Conservation (phyloP, 1,284 basidiomycete species). For the Cryptococcus sp. region DNA sequence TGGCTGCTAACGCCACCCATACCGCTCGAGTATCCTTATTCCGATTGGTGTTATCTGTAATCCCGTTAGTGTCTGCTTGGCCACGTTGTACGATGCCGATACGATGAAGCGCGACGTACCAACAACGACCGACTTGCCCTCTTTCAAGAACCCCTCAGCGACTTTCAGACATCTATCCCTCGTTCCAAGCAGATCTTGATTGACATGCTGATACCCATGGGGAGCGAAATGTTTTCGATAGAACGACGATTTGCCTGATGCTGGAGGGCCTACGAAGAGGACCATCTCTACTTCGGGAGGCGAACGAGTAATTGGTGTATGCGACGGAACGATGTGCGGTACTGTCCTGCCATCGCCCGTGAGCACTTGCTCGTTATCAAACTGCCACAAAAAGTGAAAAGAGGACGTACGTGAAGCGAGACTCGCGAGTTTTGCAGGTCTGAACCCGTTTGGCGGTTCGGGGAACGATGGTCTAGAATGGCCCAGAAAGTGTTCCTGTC, state of each 20-base stretch:
- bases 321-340: constrained; percentile 64
- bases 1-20: constrained; percentile 68
- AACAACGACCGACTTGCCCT: constrained; percentile 70
- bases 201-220: constrained; percentile 73
- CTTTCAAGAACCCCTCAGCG: constrained; percentile 61
- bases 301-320: constrained; percentile 63
- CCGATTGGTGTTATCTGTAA: constrained; percentile 81
- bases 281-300: constrained; percentile 63
- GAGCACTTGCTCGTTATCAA: background rate
- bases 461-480: constrained; percentile 52
- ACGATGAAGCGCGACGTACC: constrained; percentile 56
- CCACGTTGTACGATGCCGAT: background rate
- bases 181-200: constrained; percentile 74
- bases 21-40: constrained; percentile 65
- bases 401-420: constrained; percentile 25
- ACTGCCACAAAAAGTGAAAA: background rate
- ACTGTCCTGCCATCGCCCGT: constrained; percentile 48
- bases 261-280: constrained; percentile 84
- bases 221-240: constrained; percentile 70
- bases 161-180: constrained; percentile 72
- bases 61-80: constrained; percentile 2
- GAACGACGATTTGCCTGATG: constrained; percentile 82
- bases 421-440: constrained; percentile 27
- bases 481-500: constrained; percentile 66
- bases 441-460: constrained; percentile 42